These are phyloP conservation scores for Geotrichum phurueaensis DNA, from an alignment of 1,139 yeast genomes.

Conservation along the genomic window DNA sequence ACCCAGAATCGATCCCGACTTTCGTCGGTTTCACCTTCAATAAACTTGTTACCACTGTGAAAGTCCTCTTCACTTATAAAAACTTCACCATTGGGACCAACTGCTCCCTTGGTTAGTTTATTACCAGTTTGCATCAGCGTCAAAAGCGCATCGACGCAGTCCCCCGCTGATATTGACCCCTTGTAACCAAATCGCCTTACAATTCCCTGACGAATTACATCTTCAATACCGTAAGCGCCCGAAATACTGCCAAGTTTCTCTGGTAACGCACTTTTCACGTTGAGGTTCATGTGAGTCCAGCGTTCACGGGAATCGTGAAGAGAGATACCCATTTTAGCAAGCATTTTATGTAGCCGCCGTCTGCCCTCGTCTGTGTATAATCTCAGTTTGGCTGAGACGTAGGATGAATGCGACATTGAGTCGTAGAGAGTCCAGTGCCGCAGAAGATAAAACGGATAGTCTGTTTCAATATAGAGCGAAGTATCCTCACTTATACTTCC, in stretches of 20 bases:
- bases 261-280: conserved; percentile 67
- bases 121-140: conserved; percentile 65
- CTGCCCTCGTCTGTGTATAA: conserved; percentile 92
- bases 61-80: conserved; percentile 7
- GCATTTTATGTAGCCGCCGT: conserved; percentile 77
- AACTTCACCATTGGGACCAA: conserved; percentile 14
- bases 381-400: conserved; percentile 78
- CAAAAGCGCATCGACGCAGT: conserved; percentile 80
- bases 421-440: conserved; percentile 94
- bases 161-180: conserved; percentile 87
- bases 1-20: conserved; percentile 71
- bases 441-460: conserved; percentile 76
- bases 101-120: conserved; percentile 7
- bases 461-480: conserved; percentile 64
- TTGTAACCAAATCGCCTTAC: conserved; percentile 79
- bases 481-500: conserved; percentile 50
- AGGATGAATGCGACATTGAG: conserved; percentile 82
- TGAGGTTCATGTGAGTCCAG: conserved; percentile 86
- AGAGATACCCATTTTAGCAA: conserved; percentile 95
- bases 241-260: conserved; percentile 63
- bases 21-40: conserved; percentile 26
- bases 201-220: conserved; percentile 79
- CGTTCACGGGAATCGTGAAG: conserved; percentile 81
- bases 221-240: conserved; percentile 74
- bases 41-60: conserved; percentile 8